Conservation (phyloP, 805 yeast species). For the Yamadazyma sp. region DNA sequence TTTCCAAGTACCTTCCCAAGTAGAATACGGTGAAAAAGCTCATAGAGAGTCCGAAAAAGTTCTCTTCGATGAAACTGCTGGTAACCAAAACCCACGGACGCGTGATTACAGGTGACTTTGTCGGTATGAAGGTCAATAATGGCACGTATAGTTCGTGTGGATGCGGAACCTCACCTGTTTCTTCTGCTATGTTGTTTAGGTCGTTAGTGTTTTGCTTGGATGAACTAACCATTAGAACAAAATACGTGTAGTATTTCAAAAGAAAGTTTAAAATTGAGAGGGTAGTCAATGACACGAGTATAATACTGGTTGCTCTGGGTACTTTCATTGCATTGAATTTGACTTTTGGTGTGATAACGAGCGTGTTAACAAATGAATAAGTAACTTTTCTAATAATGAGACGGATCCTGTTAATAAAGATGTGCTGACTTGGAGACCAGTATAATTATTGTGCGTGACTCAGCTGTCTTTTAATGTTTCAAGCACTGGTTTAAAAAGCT, state of each 20-base stretch:
- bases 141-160: constrained; percentile 51
- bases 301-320: constrained; percentile 34
- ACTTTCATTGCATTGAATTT: too few relatives aligned
- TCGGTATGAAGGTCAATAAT: constrained; percentile 49
- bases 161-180: constrained; percentile 39
- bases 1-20: constrained; percentile 65
- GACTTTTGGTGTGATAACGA: too few relatives aligned
- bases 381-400: too few relatives aligned
- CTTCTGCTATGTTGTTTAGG: constrained; percentile 26
- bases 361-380: too few relatives aligned
- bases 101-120: constrained; percentile 35
- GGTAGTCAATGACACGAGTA: constrained; percentile 32
- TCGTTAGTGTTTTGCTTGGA: constrained; percentile 24
- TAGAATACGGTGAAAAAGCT: constrained; percentile 42
- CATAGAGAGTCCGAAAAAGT: constrained; percentile 35
- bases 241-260: constrained; percentile 39
- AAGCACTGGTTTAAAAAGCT: too few relatives aligned
- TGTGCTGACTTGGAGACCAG: too few relatives aligned
- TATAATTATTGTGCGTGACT: too few relatives aligned
- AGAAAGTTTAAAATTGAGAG: constrained; percentile 33
- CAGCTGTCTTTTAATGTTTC: too few relatives aligned
- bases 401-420: too few relatives aligned
- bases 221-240: constrained; percentile 33
- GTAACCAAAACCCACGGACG: constrained; percentile 55
- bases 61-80: constrained; percentile 47